Percentiles rank a stretch among this genome's conserved stretches.
Conservation (phyloP, 805 yeast genomes). For the Saccharomycopsis javanensis region DNA sequence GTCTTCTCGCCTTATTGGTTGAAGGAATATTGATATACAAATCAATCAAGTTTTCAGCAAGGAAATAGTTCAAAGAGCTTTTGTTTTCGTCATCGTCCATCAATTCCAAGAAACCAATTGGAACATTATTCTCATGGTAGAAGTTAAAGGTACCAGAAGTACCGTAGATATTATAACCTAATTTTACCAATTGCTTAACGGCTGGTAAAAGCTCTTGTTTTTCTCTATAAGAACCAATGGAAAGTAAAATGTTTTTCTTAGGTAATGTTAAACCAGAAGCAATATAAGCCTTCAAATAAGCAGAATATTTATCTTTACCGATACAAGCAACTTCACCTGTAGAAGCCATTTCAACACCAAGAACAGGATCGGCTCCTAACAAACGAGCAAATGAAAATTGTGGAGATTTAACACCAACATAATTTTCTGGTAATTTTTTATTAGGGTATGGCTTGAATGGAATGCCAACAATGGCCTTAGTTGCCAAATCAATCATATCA, state of each 20-base stretch:
- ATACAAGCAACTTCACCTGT: constrained; percentile 98
- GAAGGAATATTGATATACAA: constrained; percentile 95
- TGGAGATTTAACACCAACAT: constrained; percentile 94
- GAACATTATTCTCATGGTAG: constrained; percentile 86
- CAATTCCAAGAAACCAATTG: constrained; percentile 91
- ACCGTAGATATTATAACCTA: constrained; percentile 88
- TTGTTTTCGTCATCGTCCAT: constrained; percentile 67
- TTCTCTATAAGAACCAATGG: constrained; percentile 95
- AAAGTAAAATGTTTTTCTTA: constrained; percentile 84
- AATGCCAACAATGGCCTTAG: constrained; percentile 84
- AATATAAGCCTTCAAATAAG: constrained; percentile 86
- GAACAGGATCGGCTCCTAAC: constrained; percentile 95
- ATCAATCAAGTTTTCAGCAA: constrained; percentile 94
- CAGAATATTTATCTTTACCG: constrained; percentile 94
- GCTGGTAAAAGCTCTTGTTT: constrained; percentile 88
- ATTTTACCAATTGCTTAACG: constrained; percentile 64
- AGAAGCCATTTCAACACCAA: constrained; percentile 99
- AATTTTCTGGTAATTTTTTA: constrained; percentile 80
- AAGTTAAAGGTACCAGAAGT: constrained; percentile 99
- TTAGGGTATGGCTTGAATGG: constrained; percentile 88
- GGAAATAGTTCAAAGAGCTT: constrained; percentile 90
- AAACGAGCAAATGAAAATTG: constrained; percentile 95
- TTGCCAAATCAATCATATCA: constrained; percentile 93
- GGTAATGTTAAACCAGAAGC: constrained; percentile 95
- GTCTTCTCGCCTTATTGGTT: constrained; percentile 94